Conservation (phyloP, 1,139 yeast species). For the Sugiyamaella xylanicola region DNA sequence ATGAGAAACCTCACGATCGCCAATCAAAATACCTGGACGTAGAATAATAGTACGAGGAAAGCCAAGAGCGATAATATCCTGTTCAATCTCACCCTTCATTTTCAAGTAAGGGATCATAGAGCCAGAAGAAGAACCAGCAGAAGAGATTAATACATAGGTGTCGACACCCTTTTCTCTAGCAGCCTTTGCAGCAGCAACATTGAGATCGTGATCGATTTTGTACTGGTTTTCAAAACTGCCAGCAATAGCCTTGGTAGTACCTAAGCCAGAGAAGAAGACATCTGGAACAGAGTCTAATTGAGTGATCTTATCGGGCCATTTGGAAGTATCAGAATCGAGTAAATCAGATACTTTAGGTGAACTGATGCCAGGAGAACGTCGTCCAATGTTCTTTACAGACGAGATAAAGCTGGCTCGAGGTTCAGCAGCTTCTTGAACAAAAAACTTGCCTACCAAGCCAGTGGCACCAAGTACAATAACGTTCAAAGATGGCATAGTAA, state of each 20-base stretch:
- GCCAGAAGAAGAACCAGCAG: constrained; percentile 13
- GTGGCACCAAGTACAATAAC: constrained; percentile 22
- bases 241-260: constrained; percentile 22
- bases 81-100: constrained; percentile 21
- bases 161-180: constrained; percentile 20
- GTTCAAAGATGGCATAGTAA: constrained; percentile 12
- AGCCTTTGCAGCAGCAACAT: constrained; percentile 20
- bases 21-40: constrained; percentile 21
- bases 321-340: constrained; percentile 12
- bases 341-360: constrained; percentile 7
- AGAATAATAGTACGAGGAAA: constrained; percentile 22
- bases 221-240: constrained; percentile 21
- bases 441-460: constrained; percentile 19
- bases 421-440: constrained; percentile 15
- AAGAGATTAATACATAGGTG: constrained; percentile 18
- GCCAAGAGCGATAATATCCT: constrained; percentile 17
- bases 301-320: constrained; percentile 15
- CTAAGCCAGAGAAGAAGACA: constrained; percentile 19
- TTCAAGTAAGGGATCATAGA: constrained; percentile 17
- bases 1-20: constrained; percentile 19
- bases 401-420: constrained; percentile 7
- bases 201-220: constrained; percentile 20
- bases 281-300: constrained; percentile 13
- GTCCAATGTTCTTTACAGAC: constrained; percentile 4
- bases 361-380: constrained; percentile 6